Percentiles rank a stretch among this genome's conserved stretches.
phyloP scores from a whole-genome alignment of 148 eudicot species.

The Polygonum maritimum region DNA sequence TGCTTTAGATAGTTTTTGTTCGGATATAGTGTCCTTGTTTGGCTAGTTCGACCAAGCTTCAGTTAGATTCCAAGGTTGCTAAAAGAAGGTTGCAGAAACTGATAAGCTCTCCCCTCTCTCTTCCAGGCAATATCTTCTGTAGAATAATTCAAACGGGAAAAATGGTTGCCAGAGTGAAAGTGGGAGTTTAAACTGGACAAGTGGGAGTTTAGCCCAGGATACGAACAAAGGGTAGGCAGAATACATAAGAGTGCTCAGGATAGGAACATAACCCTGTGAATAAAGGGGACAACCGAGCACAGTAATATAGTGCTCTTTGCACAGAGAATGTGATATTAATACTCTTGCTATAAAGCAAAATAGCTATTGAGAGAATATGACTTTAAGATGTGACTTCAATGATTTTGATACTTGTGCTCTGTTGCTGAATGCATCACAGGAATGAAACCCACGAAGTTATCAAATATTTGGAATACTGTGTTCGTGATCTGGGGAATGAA shows the following conservation, averaged over 20 bases:
- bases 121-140: not conserved
- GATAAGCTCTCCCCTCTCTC: not conserved
- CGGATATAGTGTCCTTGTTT: not conserved
- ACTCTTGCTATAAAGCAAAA: not conserved
- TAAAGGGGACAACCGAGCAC: not conserved
- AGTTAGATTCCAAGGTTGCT: not conserved
- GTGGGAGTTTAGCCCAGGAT: too few species aligned
- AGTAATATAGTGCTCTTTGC: not conserved
- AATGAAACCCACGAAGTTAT: conserved; percentile 99
- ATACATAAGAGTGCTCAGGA: too few species aligned
- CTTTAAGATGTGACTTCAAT: not conserved
- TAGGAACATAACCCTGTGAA: not conserved
- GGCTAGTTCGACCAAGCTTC: not conserved
- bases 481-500: conserved; percentile 82
- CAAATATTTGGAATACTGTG: conserved; percentile 86
- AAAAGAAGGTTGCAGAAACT: conserved; percentile 2
- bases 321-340: not conserved
- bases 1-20: not conserved
- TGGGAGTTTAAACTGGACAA: not conserved
- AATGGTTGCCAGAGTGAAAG: not conserved
- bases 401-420: not conserved
- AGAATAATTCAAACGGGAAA: not conserved
- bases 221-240: too few species aligned
- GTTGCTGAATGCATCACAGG: conserved; percentile 38
- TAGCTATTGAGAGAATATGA: not conserved